These are phyloP conservation scores for Catenaria anguillulae DNA, from an alignment of 371 early-diverging fungal species.

Conservation along the genomic window DNA sequence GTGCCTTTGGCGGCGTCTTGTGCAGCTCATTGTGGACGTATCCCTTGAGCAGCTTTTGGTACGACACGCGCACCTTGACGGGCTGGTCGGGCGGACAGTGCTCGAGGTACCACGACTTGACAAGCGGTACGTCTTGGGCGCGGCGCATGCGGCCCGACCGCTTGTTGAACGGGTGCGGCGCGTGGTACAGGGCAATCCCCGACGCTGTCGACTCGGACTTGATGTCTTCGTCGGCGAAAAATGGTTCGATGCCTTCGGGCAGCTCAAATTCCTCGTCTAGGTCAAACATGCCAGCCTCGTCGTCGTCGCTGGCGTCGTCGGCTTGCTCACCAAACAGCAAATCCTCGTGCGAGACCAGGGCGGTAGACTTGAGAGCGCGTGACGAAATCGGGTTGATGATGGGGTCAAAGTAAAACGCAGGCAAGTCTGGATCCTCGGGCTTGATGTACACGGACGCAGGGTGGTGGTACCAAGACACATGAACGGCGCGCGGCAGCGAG, in stretches of 20 bases:
- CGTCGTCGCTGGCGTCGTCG: slow-evolving; percentile 37
- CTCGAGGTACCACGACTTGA: slow-evolving; percentile 95
- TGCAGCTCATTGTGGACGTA: slow-evolving; percentile 81
- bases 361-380: slow-evolving; percentile 40
- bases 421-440: slow-evolving; percentile 87
- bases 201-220: slow-evolving; percentile 82
- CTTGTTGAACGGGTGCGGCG: slow-evolving; percentile 92
- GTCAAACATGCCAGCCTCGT: slow-evolving; percentile 10
- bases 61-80: slow-evolving; percentile 94
- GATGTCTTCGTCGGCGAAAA: slow-evolving; percentile 59
- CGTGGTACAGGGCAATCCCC: slow-evolving; percentile 90
- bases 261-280: slow-evolving; percentile 44
- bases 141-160: slow-evolving; percentile 82
- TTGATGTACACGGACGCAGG: slow-evolving; percentile 78
- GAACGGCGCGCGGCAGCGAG: slow-evolving; percentile 82
- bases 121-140: slow-evolving; percentile 86
- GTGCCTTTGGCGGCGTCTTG: slow-evolving; percentile 69
- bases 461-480: slow-evolving; percentile 82
- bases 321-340: slow-evolving; percentile 53
- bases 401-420: slow-evolving; percentile 94
- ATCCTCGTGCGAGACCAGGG: slow-evolving; percentile 55
- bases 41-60: slow-evolving; percentile 85
- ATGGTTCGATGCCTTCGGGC: slow-evolving; percentile 66
- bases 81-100: slow-evolving; percentile 86
- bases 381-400: slow-evolving; percentile 90